Conservation (phyloP, 2,329 filamentous ascomycete genomes). For the Colletotrichum musae region DNA sequence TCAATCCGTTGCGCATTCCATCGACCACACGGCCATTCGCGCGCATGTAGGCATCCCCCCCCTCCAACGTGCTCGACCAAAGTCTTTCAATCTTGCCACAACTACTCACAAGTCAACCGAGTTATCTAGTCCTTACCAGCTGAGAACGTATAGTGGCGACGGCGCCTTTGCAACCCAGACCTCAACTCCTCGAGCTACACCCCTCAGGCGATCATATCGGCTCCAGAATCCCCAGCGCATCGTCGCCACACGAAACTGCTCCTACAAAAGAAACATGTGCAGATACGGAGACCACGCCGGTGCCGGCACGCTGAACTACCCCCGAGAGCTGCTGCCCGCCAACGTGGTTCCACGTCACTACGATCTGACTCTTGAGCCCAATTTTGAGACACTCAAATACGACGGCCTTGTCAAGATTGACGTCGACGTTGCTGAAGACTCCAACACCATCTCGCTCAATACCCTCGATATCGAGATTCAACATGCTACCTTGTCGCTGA, state of each 20-base stretch:
- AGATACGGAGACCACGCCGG: conserved; percentile 35
- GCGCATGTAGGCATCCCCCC: conserved; percentile 25
- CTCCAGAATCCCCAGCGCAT: conserved; percentile 38
- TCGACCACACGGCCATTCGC: conserved; percentile 30
- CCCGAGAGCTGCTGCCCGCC: conserved; percentile 88
- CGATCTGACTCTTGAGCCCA: conserved; percentile 89
- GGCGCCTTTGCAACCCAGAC: conserved; percentile 18
- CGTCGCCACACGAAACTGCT: conserved; percentile 38
- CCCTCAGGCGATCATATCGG: conserved; percentile 23
- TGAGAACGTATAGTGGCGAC: conserved; percentile 17
- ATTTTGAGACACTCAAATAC: conserved; percentile 90
- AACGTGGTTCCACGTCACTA: conserved; percentile 96
- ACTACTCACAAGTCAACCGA: not conserved
- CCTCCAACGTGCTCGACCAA: not conserved
- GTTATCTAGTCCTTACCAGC: conserved; percentile 19
- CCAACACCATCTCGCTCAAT: conserved; percentile 88
- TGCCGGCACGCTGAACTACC: conserved; percentile 36
- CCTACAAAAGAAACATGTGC: conserved; percentile 43
- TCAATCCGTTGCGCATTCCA: conserved; percentile 34
- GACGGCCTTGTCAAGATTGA: conserved; percentile 89
- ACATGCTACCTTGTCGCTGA: conserved; percentile 60
- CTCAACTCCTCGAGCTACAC: conserved; percentile 28
- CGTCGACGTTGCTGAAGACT: conserved; percentile 87
- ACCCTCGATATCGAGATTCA: conserved; percentile 88
- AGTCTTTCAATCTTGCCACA: not conserved